phyloP scores from a whole-genome alignment of 2,329 filamentous ascomycete genomes.

The Diaporthe sp. region DNA sequence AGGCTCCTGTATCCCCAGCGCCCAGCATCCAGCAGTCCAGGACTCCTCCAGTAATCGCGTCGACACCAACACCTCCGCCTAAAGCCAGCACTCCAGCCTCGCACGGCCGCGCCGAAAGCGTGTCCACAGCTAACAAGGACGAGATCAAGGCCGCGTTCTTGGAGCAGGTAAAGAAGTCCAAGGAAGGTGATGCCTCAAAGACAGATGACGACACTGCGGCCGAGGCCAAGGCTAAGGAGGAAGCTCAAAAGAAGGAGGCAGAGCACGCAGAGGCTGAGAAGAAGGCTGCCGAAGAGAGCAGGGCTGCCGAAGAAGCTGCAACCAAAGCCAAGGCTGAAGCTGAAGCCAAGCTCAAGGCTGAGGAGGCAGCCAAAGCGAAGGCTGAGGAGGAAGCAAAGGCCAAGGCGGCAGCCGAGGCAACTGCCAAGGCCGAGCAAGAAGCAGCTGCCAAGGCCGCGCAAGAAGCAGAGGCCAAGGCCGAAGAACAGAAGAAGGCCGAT shows the following conservation, averaged over 20 bases:
- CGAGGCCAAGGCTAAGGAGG: conserved; percentile 40
- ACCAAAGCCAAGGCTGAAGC: conserved; percentile 41
- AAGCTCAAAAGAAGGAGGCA: conserved; percentile 40
- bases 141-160: conserved; percentile 87
- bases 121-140: conserved; percentile 74
- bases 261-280: conserved; percentile 39
- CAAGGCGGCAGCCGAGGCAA: conserved; percentile 43
- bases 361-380: conserved; percentile 41
- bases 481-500: conserved; percentile 45
- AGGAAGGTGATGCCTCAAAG: conserved; percentile 56
- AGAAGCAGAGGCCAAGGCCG: conserved; percentile 47
- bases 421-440: conserved; percentile 56
- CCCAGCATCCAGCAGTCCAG: conserved; percentile 67
- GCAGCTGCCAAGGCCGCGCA: conserved; percentile 45
- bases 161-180: conserved; percentile 76
- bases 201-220: conserved; percentile 45
- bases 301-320: conserved; percentile 41
- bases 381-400: conserved; percentile 42
- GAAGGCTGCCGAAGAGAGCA: conserved; percentile 41
- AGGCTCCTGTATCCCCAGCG: conserved; percentile 67
- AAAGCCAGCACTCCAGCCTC: conserved; percentile 73
- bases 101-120: conserved; percentile 78
- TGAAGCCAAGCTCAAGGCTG: conserved; percentile 42
- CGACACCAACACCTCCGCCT: conserved; percentile 82
- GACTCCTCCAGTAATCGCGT: conserved; percentile 77